Percentiles rank a stretch among this genome's conserved stretches.
Evolutionary conservation across 2,329 filamentous ascomycete species (phyloP).

Genomic region (Rutstroemia sp.): DNA sequence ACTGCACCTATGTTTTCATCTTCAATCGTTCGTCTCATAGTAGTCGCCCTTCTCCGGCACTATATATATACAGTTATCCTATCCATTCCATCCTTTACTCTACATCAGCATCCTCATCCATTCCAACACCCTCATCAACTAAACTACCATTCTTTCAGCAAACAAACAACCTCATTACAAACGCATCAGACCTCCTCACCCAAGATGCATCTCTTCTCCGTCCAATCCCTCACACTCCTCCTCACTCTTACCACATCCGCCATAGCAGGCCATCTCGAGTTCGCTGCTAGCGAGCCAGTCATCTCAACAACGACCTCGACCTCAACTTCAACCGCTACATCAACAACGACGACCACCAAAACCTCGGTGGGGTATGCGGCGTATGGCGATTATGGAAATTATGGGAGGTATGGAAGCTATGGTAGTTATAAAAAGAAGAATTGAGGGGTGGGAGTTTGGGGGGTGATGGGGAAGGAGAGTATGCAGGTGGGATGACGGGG

Average conservation of each 20-base stretch:
- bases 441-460: too few relatives aligned
- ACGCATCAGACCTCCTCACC: not conserved
- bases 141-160: not conserved
- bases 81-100: not conserved
- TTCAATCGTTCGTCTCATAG: not conserved
- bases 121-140: not conserved
- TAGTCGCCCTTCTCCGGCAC: not conserved
- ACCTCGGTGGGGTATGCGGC: not conserved
- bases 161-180: not conserved
- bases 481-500: too few relatives aligned
- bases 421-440: conserved; percentile 5
- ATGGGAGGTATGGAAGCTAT: conserved; percentile 7
- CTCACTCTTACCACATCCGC: not conserved
- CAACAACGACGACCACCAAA: not conserved
- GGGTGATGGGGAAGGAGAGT: too few relatives aligned
- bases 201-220: not conserved
- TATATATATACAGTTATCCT: not conserved
- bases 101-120: not conserved
- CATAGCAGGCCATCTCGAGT: not conserved
- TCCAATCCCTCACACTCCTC: not conserved
- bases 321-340: not conserved
- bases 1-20: not conserved
- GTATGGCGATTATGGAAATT: conserved; percentile 5
- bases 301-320: not conserved
- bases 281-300: not conserved